phyloP scores from a whole-genome alignment of 176 grass and related monocot genomes.

The Dactylis glomerata region DNA sequence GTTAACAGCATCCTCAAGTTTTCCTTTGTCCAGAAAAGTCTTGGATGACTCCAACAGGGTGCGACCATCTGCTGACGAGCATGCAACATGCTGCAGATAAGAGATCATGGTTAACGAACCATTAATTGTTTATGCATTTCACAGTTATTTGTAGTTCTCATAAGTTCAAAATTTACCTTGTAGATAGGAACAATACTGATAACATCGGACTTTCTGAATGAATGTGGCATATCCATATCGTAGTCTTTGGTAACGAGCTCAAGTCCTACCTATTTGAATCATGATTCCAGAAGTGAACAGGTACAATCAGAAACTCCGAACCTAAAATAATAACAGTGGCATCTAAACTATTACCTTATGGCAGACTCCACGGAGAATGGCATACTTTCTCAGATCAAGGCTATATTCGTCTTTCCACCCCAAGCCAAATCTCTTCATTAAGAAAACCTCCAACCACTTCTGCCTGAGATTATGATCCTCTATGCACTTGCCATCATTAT shows the following conservation, averaged over 20 bases:
- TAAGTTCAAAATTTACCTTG: conserved; percentile 66
- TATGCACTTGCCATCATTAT: conserved; percentile 15
- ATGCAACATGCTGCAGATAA: conserved; percentile 81
- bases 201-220: conserved; percentile 84
- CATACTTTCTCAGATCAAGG: conserved; percentile 86
- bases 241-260: conserved; percentile 94
- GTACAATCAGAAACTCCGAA: conserved; percentile 17
- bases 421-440: conserved; percentile 82
- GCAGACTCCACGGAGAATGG: conserved; percentile 92
- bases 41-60: conserved; percentile 98
- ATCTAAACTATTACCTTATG: conserved; percentile 66
- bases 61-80: conserved; percentile 94
- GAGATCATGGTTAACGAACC: background rate
- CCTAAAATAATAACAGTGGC: conserved; percentile 19
- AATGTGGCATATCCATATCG: conserved; percentile 68
- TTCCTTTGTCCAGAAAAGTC: conserved; percentile 96
- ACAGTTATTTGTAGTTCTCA: conserved; percentile 20
- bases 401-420: conserved; percentile 73
- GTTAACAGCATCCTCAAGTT: conserved; percentile 97
- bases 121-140: conserved; percentile 25
- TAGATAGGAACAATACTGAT: conserved; percentile 90
- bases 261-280: conserved; percentile 75
- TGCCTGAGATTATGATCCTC: conserved; percentile 71
- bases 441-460: conserved; percentile 81
- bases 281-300: conserved; percentile 31